Base-by-base conservation (phyloP, 495 filamentous ascomycete genomes). In the Podospora pseudocomata region DNA sequence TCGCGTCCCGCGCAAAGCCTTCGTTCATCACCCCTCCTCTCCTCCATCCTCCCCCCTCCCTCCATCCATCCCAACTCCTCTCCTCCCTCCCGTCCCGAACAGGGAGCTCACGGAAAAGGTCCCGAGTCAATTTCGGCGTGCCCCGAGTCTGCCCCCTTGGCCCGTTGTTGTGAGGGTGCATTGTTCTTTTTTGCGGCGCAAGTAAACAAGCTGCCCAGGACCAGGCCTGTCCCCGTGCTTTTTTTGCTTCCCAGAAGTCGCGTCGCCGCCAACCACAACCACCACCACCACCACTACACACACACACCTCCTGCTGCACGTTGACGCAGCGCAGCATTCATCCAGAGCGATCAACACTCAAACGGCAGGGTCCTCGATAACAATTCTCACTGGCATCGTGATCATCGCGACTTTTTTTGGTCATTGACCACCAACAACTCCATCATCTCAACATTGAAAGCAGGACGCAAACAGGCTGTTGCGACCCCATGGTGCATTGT, bases 171-270 rank as follows among this genome's bases (percentile, higher is more conserved):
- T 57, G 58, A 66, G 63, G 67, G 64, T 60, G 63, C 72, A 72
- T 72, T 74, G 67, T 72, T 55, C 66, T 49, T 49, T 49, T 70
- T 60, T 70, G 68, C 66, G 68, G 68, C 70, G 67, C 72, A 70
- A 68, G 72, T 71, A 74, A 74, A 71, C 69, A 73, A 67, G 39
- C 67, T 63, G 32, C 61, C 61, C 30, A n/a, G n/a, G n/a, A 58
- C n/a, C 20, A 27, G 27, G 34, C 60, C 64, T 39, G 28, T 28
- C 63, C 60, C 60, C 53, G 30, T 59, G 44, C 23, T 23, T 30
- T 26, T 26, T 53, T 44, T 65, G 28, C 63, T 20, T 32, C 19
- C 15, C 19, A 16, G 39, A 34, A 23, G 60, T 66, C 65, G 60
- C 60, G 68, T 70, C 65, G 53, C 56, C 53, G 18, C n/a, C 27